Conservation (phyloP, 345 rosid species). For the Aquilaria malaccensis region DNA sequence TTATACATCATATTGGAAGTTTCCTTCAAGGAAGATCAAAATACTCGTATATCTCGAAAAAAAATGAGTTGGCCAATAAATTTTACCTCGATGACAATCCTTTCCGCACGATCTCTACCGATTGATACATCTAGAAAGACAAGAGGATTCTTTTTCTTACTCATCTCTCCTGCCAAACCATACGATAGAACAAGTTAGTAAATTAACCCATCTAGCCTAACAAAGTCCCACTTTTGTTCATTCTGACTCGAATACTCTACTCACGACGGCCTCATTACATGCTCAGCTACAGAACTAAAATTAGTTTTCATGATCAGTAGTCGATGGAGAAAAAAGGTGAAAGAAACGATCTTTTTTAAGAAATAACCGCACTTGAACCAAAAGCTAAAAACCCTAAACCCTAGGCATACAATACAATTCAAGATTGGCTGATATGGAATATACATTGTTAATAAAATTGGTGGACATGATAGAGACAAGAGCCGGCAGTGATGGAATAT, state of each 20-base stretch:
- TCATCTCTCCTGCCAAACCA: slow-evolving; percentile 35
- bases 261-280: not conserved
- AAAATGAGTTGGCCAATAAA: not conserved
- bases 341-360: too few species aligned
- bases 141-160: slow-evolving; percentile 66
- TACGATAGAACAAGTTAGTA: slow-evolving; percentile 8
- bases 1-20: not conserved
- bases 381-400: not conserved
- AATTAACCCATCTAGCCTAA: slow-evolving; percentile 3
- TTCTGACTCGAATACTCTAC: too few species aligned
- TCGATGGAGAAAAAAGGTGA: too few species aligned
- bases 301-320: not conserved
- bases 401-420: too few species aligned
- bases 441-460: too few species aligned
- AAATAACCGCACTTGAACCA: too few species aligned
- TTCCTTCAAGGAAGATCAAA: slow-evolving; percentile 4
- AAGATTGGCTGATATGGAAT: too few species aligned
- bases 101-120: slow-evolving; percentile 59
- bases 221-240: too few species aligned
- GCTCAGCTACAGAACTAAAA: not conserved
- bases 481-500: too few species aligned
- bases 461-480: too few species aligned
- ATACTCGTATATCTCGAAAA: not conserved
- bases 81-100: slow-evolving; percentile 76
- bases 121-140: slow-evolving; percentile 74